Evolutionary conservation across 2,329 filamentous ascomycete species (phyloP).

Genomic region (Lasiodiplodia sp.): DNA sequence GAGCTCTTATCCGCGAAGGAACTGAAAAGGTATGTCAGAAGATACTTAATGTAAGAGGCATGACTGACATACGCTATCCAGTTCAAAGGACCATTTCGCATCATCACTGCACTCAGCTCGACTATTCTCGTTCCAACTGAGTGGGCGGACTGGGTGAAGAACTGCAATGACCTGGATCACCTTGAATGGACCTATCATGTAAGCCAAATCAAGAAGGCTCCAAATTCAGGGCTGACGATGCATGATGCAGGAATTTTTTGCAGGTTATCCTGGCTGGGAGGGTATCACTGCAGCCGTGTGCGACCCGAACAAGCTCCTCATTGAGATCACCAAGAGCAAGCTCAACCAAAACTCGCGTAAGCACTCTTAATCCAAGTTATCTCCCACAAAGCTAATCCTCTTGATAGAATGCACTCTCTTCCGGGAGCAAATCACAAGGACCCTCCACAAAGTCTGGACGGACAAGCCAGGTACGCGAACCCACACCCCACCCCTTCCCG

Average conservation of each 20-base stretch:
- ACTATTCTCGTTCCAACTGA: slow-evolving; percentile 10
- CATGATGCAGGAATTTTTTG: slow-evolving; percentile 15
- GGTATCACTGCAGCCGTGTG: slow-evolving; percentile 1
- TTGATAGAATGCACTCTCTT: neutral
- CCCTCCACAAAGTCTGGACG: neutral
- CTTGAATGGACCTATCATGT: neutral
- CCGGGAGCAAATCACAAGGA: neutral
- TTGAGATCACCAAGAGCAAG: slow-evolving; percentile 3
- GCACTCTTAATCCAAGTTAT: neutral
- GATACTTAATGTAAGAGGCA: neutral
- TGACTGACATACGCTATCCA: neutral
- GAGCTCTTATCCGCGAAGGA: slow-evolving; percentile 8
- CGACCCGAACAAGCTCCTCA: slow-evolving; percentile 11
- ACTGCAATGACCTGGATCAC: slow-evolving; percentile 14
- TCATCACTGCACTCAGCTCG: slow-evolving; percentile 18
- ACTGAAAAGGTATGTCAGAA: neutral
- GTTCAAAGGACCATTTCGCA: slow-evolving; percentile 23
- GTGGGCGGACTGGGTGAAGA: slow-evolving; percentile 18
- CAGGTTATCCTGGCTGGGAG: slow-evolving; percentile 14
- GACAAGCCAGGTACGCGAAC: neutral
- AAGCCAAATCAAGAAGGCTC: neutral
- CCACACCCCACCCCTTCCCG: neutral
- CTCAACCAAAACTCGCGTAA: slow-evolving; percentile 20
- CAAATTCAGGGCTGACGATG: neutral
- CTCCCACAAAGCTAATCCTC: neutral